A percentile compares a stretch with the other conserved stretches of the same genome.
Conservation (phyloP, 2,329 filamentous ascomycete genomes). For the Fusarium sp. region DNA sequence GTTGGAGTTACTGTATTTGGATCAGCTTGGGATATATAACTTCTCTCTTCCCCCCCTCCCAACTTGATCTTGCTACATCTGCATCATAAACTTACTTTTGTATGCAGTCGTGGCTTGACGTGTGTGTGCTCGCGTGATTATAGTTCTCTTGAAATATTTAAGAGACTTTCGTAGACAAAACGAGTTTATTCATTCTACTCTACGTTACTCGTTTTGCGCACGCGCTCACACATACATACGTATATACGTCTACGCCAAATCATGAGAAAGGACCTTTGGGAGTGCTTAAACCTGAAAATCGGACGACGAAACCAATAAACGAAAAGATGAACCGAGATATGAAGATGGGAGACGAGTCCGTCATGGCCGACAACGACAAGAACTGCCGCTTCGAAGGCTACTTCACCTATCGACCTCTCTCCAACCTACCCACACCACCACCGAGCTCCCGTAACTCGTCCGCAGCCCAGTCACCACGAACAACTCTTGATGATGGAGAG, state of each 20-base stretch:
- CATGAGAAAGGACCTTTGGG: slow-evolving; percentile 40
- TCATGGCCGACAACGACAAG: slow-evolving; percentile 32
- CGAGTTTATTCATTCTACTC: slow-evolving; percentile 21
- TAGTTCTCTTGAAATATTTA: slow-evolving; percentile 22
- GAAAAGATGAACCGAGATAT: slow-evolving; percentile 41
- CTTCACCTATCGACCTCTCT: slow-evolving; percentile 75
- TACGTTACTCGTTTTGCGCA: slow-evolving; percentile 5
- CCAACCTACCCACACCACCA: slow-evolving; percentile 75
- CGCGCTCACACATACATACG: slow-evolving; percentile 16
- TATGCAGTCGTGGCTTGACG: slow-evolving; percentile 36
- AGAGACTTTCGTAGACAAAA: slow-evolving; percentile 40
- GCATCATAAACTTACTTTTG: slow-evolving; percentile 29
- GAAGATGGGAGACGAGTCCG: slow-evolving; percentile 30
- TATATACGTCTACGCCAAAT: slow-evolving; percentile 35
- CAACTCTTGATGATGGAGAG: slow-evolving; percentile 59
- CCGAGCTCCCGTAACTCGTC: slow-evolving; percentile 62
- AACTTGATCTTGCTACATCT: slow-evolving; percentile 16
- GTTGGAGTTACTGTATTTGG: slow-evolving; percentile 30
- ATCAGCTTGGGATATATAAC: slow-evolving; percentile 43
- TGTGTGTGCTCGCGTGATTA: slow-evolving; percentile 47
- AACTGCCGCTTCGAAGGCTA: slow-evolving; percentile 56
- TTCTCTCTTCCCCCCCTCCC: slow-evolving; percentile 37
- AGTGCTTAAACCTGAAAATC: slow-evolving; percentile 38
- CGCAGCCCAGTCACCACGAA: slow-evolving; percentile 57
- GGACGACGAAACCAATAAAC: slow-evolving; percentile 35